phyloP scores from a whole-genome alignment of 805 yeast species.

The Yarrowia sp. region DNA sequence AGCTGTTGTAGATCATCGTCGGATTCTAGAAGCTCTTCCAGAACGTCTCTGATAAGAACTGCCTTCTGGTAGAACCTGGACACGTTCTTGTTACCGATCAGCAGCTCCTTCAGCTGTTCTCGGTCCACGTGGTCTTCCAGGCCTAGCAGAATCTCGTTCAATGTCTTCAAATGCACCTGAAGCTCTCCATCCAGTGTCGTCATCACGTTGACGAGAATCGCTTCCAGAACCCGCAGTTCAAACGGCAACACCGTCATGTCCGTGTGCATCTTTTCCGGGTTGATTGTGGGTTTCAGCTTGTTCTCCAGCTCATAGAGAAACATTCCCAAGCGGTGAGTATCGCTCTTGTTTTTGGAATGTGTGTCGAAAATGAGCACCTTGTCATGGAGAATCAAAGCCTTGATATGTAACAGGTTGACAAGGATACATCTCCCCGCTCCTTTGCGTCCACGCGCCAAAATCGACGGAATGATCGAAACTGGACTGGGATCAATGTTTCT shows the following conservation, averaged over 20 bases:
- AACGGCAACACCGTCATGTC: slow-evolving; percentile 54
- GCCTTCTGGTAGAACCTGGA: slow-evolving; percentile 78
- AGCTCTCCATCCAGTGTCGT: slow-evolving; percentile 79
- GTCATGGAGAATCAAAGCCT: slow-evolving; percentile 65
- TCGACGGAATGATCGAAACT: slow-evolving; percentile 69
- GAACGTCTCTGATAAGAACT: slow-evolving; percentile 73
- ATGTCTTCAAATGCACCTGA: slow-evolving; percentile 60
- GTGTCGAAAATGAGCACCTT: slow-evolving; percentile 70
- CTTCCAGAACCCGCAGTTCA: slow-evolving; percentile 84
- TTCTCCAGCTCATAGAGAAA: slow-evolving; percentile 85
- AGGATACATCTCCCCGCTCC: slow-evolving; percentile 57
- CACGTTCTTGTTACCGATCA: slow-evolving; percentile 74
- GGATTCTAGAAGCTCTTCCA: slow-evolving; percentile 83
- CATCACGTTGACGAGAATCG: slow-evolving; percentile 81
- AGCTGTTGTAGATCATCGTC: slow-evolving; percentile 58
- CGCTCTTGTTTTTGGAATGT: slow-evolving; percentile 48
- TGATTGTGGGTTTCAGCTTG: slow-evolving; percentile 54
- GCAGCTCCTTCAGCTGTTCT: slow-evolving; percentile 71
- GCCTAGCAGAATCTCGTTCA: slow-evolving; percentile 70
- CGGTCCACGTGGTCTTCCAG: slow-evolving; percentile 83
- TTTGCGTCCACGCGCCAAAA: slow-evolving; percentile 57
- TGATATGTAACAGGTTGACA: slow-evolving; percentile 66
- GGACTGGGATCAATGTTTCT: slow-evolving; percentile 77
- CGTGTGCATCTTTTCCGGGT: slow-evolving; percentile 10
- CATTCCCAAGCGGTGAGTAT: slow-evolving; percentile 73